Evolutionary conservation across 2,329 filamentous ascomycete species (phyloP).

Genomic region (Talaromyces sp.): DNA sequence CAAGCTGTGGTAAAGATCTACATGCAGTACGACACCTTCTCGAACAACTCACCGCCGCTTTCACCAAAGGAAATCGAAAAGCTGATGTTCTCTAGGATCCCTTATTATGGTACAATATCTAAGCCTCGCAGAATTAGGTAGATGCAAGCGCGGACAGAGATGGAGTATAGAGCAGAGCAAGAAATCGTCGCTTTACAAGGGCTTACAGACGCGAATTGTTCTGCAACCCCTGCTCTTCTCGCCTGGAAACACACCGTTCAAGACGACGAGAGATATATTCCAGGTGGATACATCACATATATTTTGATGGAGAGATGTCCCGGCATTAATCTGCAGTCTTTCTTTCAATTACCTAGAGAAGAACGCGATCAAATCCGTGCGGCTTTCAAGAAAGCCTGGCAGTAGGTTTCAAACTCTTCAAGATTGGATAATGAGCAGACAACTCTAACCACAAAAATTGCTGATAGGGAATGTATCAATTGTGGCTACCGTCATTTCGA

Average conservation of each 20-base stretch:
- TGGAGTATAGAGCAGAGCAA: not conserved
- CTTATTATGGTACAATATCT: not conserved
- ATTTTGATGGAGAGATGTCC: not conserved
- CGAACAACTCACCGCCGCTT: not conserved
- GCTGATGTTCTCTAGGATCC: not conserved
- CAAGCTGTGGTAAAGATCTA: not conserved
- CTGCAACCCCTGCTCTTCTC: not conserved
- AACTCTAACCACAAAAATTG: not conserved
- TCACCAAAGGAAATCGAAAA: not conserved
- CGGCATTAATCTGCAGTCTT: not conserved
- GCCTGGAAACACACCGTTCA: not conserved
- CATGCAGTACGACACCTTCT: not conserved
- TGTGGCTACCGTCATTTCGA: not conserved
- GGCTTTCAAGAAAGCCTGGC: not conserved
- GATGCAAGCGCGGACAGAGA: not conserved
- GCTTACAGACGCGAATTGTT: not conserved
- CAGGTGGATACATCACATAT: not conserved
- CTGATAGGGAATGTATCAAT: not conserved
- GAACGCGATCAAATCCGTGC: not conserved
- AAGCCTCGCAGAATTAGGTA: not conserved
- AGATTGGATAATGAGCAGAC: not conserved
- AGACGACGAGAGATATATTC: not conserved
- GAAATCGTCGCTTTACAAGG: not conserved
- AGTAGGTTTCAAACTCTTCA: not conserved
- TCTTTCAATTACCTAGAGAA: not conserved